These are phyloP conservation scores for Capronia coronata DNA, from an alignment of 2,329 filamentous ascomycete species.

Conservation along the genomic window DNA sequence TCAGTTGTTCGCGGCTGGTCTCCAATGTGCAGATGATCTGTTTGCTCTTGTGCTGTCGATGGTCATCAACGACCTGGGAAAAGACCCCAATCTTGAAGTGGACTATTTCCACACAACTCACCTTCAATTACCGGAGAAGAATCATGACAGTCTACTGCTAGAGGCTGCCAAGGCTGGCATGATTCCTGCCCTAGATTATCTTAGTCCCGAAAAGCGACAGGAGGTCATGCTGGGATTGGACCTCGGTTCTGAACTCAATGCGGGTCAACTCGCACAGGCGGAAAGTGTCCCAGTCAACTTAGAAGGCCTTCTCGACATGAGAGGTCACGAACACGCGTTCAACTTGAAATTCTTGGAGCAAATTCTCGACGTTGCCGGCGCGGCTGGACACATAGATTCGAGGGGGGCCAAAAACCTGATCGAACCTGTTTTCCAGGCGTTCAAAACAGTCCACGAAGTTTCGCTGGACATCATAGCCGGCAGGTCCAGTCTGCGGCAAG, in stretches of 20 bases:
- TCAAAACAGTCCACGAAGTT: constrained; percentile 31
- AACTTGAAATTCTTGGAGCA: constrained; percentile 36
- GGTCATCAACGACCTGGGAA: constrained; percentile 37
- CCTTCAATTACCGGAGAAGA: constrained; percentile 12
- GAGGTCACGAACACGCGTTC: constrained; percentile 30
- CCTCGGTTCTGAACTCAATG: constrained; percentile 36
- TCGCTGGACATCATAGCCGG: constrained; percentile 31
- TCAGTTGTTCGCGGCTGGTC: constrained; percentile 24
- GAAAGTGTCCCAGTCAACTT: constrained; percentile 35
- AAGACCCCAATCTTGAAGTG: constrained; percentile 32
- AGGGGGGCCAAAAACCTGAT: constrained; percentile 32
- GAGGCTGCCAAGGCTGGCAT: constrained; percentile 30
- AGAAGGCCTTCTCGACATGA: constrained; percentile 28
- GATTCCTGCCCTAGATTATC: constrained; percentile 30
- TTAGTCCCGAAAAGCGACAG: constrained; percentile 22
- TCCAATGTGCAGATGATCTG: constrained; percentile 27
- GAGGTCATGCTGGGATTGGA: constrained; percentile 34
- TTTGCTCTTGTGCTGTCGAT: constrained; percentile 34
- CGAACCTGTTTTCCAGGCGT: constrained; percentile 33
- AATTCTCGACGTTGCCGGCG: constrained; percentile 37
- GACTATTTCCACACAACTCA: constrained; percentile 21
- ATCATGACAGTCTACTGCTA: constrained; percentile 34
- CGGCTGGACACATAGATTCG: constrained; percentile 34
- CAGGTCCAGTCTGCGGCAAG: constrained; percentile 27
- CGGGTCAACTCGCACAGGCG: constrained; percentile 37